Evolutionary conservation across 2,329 filamentous ascomycete species (phyloP).

Genomic region (Cladosporium sp.): DNA sequence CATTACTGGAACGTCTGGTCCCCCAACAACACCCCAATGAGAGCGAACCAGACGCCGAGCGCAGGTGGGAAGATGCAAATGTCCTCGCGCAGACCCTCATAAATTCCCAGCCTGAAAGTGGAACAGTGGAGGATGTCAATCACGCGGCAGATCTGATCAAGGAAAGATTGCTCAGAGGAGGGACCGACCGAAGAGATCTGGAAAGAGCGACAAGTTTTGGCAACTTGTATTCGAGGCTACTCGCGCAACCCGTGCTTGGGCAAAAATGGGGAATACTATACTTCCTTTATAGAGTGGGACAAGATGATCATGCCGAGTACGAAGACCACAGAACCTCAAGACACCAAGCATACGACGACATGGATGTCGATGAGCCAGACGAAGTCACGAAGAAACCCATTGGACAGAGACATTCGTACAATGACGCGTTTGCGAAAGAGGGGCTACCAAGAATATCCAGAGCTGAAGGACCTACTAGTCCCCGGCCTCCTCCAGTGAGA

Average conservation of each 20-base stretch:
- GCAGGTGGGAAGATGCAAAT: slow-evolving; percentile 62
- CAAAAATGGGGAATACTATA: slow-evolving; percentile 98
- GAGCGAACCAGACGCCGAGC: slow-evolving; percentile 63
- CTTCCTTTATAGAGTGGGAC: slow-evolving; percentile 72
- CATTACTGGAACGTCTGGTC: slow-evolving; percentile 71
- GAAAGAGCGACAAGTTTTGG: slow-evolving; percentile 78
- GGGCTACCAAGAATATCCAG: slow-evolving; percentile 39
- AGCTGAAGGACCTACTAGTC: slow-evolving; percentile 22
- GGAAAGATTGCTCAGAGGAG: slow-evolving; percentile 62
- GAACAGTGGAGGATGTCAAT: slow-evolving; percentile 69
- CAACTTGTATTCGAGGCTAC: slow-evolving; percentile 82
- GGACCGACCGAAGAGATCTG: slow-evolving; percentile 32
- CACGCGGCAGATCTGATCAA: slow-evolving; percentile 93
- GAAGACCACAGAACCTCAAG: not conserved
- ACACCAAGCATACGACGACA: slow-evolving; percentile 11
- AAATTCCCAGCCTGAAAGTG: slow-evolving; percentile 36
- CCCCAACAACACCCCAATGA: slow-evolving; percentile 59
- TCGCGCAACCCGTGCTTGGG: slow-evolving; percentile 86
- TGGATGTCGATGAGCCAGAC: slow-evolving; percentile 14
- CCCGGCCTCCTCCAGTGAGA: slow-evolving; percentile 20
- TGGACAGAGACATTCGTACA: slow-evolving; percentile 32
- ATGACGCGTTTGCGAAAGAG: slow-evolving; percentile 46
- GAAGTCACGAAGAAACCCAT: slow-evolving; percentile 6
- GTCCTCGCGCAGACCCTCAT: slow-evolving; percentile 48
- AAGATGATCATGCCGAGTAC: slow-evolving; percentile 11